Percentiles rank a stretch among this genome's conserved stretches.
phyloP scores from a whole-genome alignment of 257 asterid species.

The Penstemon barbatus region DNA sequence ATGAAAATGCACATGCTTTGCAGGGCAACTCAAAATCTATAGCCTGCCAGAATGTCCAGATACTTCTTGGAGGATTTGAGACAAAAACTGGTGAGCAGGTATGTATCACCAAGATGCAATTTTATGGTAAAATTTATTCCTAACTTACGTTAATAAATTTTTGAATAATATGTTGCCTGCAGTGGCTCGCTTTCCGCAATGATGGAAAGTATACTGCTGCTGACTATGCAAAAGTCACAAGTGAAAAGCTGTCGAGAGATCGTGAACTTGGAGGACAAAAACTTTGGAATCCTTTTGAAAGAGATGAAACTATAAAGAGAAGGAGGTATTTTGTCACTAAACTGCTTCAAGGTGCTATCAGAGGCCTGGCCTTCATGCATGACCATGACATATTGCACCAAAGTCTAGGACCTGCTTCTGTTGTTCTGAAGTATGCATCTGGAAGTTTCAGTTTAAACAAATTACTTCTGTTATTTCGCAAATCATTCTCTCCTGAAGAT shows the following conservation, averaged over 20 bases:
- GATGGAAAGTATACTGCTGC: slow-evolving; percentile 90
- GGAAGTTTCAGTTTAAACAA: slow-evolving; percentile 8
- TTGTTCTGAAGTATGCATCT: slow-evolving; percentile 70
- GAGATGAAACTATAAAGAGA: slow-evolving; percentile 62
- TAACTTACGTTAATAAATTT: not conserved
- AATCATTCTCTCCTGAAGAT: slow-evolving; percentile 11
- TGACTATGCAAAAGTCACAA: slow-evolving; percentile 69
- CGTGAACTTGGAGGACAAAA: slow-evolving; percentile 48
- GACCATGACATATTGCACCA: slow-evolving; percentile 76
- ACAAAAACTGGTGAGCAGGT: slow-evolving; percentile 97
- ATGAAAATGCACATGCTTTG: slow-evolving; percentile 28
- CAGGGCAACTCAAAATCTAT: slow-evolving; percentile 55
- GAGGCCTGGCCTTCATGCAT: slow-evolving; percentile 83
- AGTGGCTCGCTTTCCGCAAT: slow-evolving; percentile 97
- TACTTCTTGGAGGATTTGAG: slow-evolving; percentile 93
- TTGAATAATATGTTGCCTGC: slow-evolving; percentile 24
- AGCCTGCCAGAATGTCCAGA: slow-evolving; percentile 61
- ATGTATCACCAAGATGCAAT: slow-evolving; percentile 11
- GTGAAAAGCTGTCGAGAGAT: slow-evolving; percentile 65
- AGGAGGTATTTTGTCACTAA: slow-evolving; percentile 64
- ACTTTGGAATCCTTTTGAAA: slow-evolving; percentile 82
- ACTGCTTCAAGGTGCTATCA: slow-evolving; percentile 69
- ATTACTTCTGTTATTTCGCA: slow-evolving; percentile 1
- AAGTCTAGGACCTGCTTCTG: slow-evolving; percentile 94
- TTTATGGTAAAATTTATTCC: slow-evolving; percentile 14